Evolutionary conservation across 78 protist genomes (phyloP), one percentile per base, ranked within the genome.

Genomic region (Emiliania huxleyi): DNA sequence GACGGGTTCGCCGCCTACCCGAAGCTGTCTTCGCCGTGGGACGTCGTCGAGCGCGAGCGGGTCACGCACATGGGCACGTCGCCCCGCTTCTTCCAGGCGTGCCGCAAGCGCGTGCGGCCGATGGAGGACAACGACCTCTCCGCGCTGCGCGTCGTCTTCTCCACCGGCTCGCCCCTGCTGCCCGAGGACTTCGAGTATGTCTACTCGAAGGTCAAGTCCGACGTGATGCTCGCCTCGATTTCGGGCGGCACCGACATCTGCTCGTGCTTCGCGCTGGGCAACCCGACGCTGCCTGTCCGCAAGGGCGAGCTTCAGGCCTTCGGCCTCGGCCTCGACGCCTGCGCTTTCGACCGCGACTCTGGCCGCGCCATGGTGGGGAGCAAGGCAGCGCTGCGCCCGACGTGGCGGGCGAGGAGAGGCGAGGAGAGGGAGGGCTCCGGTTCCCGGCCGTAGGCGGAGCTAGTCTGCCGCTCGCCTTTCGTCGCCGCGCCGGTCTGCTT

Each of bases 1-100:
- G 90, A 85, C 26, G 90, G 90, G 6, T 5, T 21, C 71, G 48
- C 90, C 33, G 11, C 37, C 37, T n/a, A 21, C 90, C 90, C 90
- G 33, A n/a, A 25, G 35, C 42, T 26, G 35, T 29, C 0, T 19
- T 0, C 21, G 35, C 73, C 38, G 44, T 85, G 37, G 40, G 37
- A 48, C 35, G 29, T 48, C 26, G 44, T 26, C 37, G 43, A 12
- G 45, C 40, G 22, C 22, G 43, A 3, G 40, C 43, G 69, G 5
- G 33, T 49, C 19, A 46, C 44, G 18, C n/a, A 37, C 62, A 2
- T 85, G 25, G 90, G 90, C 29, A 48, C 90, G 49, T 26, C 40
- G n/a, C 48, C 90, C 5, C 43, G 40, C 25, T 85, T 8, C 90
- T 21, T 43, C 62, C 44, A 15, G 22, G 25, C 71, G 44, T 15